Base-by-base conservation (phyloP, 2,329 filamentous ascomycete species). In the Lachnellula subtilissima region DNA sequence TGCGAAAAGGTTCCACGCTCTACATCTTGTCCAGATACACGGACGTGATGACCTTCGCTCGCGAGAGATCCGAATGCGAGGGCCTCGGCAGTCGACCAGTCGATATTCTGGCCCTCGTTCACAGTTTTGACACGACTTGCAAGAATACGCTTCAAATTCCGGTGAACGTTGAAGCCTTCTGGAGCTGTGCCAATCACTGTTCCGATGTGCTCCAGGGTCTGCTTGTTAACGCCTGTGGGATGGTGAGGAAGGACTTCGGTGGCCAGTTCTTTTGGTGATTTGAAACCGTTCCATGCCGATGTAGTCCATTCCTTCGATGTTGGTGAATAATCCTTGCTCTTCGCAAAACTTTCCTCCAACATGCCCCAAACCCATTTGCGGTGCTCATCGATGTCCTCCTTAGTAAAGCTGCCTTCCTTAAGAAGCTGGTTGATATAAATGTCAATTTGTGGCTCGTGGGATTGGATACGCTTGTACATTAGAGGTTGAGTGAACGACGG, bases 361-460 rank as follows among this genome's bases (percentile, higher is more conserved):
- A 97, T 97, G 60, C 89, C 89, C 94, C 93, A 99, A 58, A 97
- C 94, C 94, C 94, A 99, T 74, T 95, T 89, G 82, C 96, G 96
- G 82, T 99, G 94, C 80, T 99, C 94, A 57, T 99, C 93, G 58
- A 99, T 88, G 71, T 99, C 94, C 68, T 94, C 92, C 78, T 96
- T 93, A 65, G 90, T 96, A 77, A 99, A 99, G 53, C 89, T 96
- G 67, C 92, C 91, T 70, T 97, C 92, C 61, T 91, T 81, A 45
- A 97, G 80, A 53, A 99, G 86, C 80, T 96, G 89, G 70, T 96
- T 84, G 65, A 94, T 84, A 72, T 99, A 99, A 69, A 90, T 89
- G 71, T 96, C 88, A 57, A 99, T 86, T 71, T 94, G 89, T 47
- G 88, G 85, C 62, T 87, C 82, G 73, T 97, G 91, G 58, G 87